phyloP scores from a whole-genome alignment of 2,329 filamentous ascomycete species.

The Gnomoniopsis sp. region DNA sequence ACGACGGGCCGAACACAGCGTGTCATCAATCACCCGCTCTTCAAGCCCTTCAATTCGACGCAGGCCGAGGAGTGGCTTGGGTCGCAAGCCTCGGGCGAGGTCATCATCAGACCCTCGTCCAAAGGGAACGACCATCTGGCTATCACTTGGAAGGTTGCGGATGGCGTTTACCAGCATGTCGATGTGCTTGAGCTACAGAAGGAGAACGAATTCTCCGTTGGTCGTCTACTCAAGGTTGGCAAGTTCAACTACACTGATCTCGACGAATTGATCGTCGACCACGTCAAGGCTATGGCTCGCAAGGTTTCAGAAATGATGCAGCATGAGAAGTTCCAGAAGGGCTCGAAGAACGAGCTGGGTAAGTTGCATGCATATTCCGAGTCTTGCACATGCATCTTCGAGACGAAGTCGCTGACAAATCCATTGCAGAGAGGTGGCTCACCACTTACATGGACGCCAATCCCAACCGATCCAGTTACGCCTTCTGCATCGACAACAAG shows the following conservation, averaged over 20 bases:
- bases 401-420: constrained; percentile 20
- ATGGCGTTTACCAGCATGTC: constrained; percentile 95
- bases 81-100: constrained; percentile 79
- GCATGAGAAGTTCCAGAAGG: constrained; percentile 88
- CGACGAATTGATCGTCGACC: constrained; percentile 94
- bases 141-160: constrained; percentile 96
- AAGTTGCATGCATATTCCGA: constrained; percentile 38
- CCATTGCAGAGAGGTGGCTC: constrained; percentile 78
- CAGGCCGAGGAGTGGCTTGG: constrained; percentile 94
- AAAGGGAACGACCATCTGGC: constrained; percentile 94
- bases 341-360: constrained; percentile 80
- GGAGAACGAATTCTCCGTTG: constrained; percentile 93
- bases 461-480: constrained; percentile 87
- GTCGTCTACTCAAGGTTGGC: constrained; percentile 79
- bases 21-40: constrained; percentile 96
- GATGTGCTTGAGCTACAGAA: constrained; percentile 97
- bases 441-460: constrained; percentile 95
- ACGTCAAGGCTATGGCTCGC: constrained; percentile 95
- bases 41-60: constrained; percentile 85
- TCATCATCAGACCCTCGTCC: constrained; percentile 91
- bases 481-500: constrained; percentile 90
- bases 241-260: constrained; percentile 94
- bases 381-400: neutral
- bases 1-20: constrained; percentile 81
- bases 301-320: constrained; percentile 96